Percentiles rank a stretch among this genome's conserved stretches.
phyloP scores from a whole-genome alignment of 2,329 filamentous ascomycete species.

The Endoconidiophora laricicola region DNA sequence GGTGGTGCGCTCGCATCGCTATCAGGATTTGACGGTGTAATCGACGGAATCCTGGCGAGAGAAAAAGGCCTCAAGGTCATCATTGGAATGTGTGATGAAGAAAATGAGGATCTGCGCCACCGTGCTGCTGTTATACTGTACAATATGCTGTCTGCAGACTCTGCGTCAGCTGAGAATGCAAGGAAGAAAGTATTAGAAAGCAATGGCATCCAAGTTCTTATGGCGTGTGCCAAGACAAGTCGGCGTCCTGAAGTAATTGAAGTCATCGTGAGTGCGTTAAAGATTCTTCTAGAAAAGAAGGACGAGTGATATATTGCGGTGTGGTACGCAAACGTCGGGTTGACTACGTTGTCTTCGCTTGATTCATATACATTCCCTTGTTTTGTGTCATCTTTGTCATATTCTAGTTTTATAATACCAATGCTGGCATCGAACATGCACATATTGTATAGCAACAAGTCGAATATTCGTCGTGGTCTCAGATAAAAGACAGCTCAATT shows the following conservation, averaged over 20 bases:
- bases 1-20: slow-evolving; percentile 78
- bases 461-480: too few species aligned
- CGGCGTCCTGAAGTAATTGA: slow-evolving; percentile 53
- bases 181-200: slow-evolving; percentile 42
- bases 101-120: slow-evolving; percentile 49
- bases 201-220: slow-evolving; percentile 51
- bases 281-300: slow-evolving; percentile 38
- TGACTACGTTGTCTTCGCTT: too few species aligned
- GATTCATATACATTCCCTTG: too few species aligned
- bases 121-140: slow-evolving; percentile 60
- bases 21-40: slow-evolving; percentile 59
- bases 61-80: slow-evolving; percentile 60
- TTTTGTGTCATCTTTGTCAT: too few species aligned
- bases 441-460: too few species aligned
- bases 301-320: slow-evolving; percentile 7
- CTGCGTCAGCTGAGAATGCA: slow-evolving; percentile 45
- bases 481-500: too few species aligned
- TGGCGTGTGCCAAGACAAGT: slow-evolving; percentile 51
- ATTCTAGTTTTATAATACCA: too few species aligned
- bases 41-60: slow-evolving; percentile 51
- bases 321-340: background rate
- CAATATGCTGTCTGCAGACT: slow-evolving; percentile 54
- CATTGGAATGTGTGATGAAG: slow-evolving; percentile 63
- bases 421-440: too few species aligned
- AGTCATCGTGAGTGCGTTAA: slow-evolving; percentile 55